These are phyloP conservation scores for Pichia nanzhaoensis DNA, from an alignment of 805 yeast genomes.

Conservation along the genomic window DNA sequence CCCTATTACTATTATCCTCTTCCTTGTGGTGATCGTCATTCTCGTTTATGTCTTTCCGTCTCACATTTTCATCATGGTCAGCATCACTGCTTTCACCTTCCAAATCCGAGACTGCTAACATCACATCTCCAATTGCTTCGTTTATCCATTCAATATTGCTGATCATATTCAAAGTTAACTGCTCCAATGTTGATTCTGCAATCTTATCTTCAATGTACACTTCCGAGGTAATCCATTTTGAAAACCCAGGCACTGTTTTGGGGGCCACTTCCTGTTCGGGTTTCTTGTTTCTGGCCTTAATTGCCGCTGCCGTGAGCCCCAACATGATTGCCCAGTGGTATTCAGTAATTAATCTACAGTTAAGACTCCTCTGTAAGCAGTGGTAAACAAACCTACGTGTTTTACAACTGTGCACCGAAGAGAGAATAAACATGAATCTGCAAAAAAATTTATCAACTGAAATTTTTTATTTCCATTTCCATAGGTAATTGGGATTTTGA, in stretches of 20 bases:
- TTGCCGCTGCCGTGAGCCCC: conserved; percentile 24
- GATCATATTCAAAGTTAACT: conserved; percentile 20
- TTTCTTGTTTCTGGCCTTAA: conserved; percentile 12
- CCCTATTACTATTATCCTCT: neutral
- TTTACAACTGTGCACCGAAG: neutral
- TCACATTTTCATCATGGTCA: neutral
- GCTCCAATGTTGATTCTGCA: conserved; percentile 21
- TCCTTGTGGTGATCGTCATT: neutral
- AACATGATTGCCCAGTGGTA: conserved; percentile 17
- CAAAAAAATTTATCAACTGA: neutral
- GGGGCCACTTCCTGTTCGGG: conserved; percentile 6
- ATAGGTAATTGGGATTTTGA: too few relatives aligned
- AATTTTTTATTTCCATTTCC: neutral
- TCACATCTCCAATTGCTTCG: conserved; percentile 23
- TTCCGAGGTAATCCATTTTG: conserved; percentile 31
- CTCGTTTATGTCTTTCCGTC: neutral
- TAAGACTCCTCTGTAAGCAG: neutral
- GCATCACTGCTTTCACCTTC: neutral
- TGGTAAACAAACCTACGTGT: neutral
- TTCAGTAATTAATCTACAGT: too few relatives aligned
- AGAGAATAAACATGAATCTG: neutral
- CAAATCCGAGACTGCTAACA: neutral
- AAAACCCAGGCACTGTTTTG: conserved; percentile 25
- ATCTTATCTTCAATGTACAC: conserved; percentile 22
- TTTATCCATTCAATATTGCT: conserved; percentile 28